Evolutionary conservation across 176 grass and related monocot genomes (phyloP).

Genomic region (Zoysia japonica): DNA sequence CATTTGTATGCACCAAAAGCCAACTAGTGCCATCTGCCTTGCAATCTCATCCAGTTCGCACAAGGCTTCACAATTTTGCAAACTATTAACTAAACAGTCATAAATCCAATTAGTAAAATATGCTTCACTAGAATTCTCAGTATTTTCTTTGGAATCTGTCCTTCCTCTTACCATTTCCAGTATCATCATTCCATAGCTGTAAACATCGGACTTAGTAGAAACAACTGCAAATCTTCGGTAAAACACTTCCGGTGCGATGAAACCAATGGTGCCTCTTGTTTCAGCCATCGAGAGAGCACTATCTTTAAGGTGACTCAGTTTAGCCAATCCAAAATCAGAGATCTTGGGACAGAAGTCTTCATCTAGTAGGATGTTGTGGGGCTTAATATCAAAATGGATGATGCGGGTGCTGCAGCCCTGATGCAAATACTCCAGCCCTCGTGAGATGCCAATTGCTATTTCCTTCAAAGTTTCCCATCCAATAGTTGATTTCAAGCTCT

Average conservation of each 20-base stretch:
- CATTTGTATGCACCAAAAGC: slow-evolving; percentile 58
- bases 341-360: slow-evolving; percentile 53
- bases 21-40: slow-evolving; percentile 41
- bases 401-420: slow-evolving; percentile 61
- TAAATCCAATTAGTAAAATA: slow-evolving; percentile 63
- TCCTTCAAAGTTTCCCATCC: slow-evolving; percentile 44
- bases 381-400: slow-evolving; percentile 83
- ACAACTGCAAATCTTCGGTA: slow-evolving; percentile 55
- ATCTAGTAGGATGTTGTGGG: slow-evolving; percentile 68
- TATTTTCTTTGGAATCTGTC: slow-evolving; percentile 23
- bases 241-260: slow-evolving; percentile 79
- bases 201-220: slow-evolving; percentile 60
- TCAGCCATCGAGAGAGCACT: slow-evolving; percentile 60
- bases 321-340: slow-evolving; percentile 69
- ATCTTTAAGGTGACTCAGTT: slow-evolving; percentile 48
- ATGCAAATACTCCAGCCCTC: slow-evolving; percentile 72
- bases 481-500: neutral
- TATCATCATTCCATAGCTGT: slow-evolving; percentile 65
- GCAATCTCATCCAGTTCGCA: slow-evolving; percentile 31
- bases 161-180: slow-evolving; percentile 42
- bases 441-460: slow-evolving; percentile 52
- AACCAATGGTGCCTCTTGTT: slow-evolving; percentile 65
- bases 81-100: slow-evolving; percentile 34
- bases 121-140: slow-evolving; percentile 15
- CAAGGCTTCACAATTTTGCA: slow-evolving; percentile 24